Percentiles rank a stretch among this genome's conserved stretches.
Evolutionary conservation across 208 protist genomes (phyloP).

Genomic region (Vickermania spadyakhi): DNA sequence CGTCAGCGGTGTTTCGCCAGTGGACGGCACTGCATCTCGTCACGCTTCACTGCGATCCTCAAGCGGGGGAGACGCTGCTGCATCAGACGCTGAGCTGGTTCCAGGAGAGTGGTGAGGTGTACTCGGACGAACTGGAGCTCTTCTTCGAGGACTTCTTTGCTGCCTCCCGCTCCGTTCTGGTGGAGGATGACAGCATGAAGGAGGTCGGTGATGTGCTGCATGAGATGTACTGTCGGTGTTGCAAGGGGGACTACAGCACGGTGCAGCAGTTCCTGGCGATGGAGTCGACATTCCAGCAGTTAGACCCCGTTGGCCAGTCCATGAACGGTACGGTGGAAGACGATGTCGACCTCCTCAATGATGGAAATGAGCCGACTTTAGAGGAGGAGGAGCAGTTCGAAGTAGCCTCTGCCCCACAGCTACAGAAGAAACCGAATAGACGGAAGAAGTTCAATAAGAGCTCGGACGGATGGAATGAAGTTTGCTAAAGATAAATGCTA

Average conservation of each 20-base stretch:
- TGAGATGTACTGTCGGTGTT: slow-evolving; percentile 84
- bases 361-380: slow-evolving; percentile 6
- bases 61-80: slow-evolving; percentile 42
- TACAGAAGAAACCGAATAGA: neutral
- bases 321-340: slow-evolving; percentile 34
- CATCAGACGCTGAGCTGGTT: slow-evolving; percentile 62
- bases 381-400: slow-evolving; percentile 3
- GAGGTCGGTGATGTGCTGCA: slow-evolving; percentile 73
- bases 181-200: slow-evolving; percentile 86
- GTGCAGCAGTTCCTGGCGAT: slow-evolving; percentile 53
- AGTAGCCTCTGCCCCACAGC: neutral
- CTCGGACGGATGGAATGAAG: slow-evolving; percentile 51
- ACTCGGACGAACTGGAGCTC: slow-evolving; percentile 75
- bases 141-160: slow-evolving; percentile 85
- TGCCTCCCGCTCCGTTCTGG: slow-evolving; percentile 38
- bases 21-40: slow-evolving; percentile 83
- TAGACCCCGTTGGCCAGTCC: slow-evolving; percentile 58
- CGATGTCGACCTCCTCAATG: slow-evolving; percentile 15
- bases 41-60: slow-evolving; percentile 53
- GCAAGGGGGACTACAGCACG: slow-evolving; percentile 42
- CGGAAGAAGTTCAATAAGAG: slow-evolving; percentile 56
- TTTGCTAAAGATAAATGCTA: neutral
- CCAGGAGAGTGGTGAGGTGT: slow-evolving; percentile 62
- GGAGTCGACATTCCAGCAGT: slow-evolving; percentile 32
- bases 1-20: slow-evolving; percentile 70